These are phyloP conservation scores for Pelagophyceae sp. DNA, from an alignment of 352 stramenopile genomes.

Conservation along the genomic window DNA sequence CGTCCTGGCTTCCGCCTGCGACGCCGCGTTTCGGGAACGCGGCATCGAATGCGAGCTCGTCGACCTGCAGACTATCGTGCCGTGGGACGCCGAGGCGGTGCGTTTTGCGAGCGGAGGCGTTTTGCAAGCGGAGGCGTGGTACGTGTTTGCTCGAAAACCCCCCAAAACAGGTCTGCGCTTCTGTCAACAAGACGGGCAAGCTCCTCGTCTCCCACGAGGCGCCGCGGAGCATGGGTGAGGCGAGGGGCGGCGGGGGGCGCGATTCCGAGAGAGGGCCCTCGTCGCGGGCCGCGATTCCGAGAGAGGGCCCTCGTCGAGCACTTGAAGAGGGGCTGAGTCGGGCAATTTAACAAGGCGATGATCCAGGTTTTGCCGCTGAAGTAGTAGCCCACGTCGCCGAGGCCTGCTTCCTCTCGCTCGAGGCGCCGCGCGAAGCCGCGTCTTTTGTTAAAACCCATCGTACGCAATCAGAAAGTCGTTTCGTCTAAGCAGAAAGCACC, in stretches of 20 bases:
- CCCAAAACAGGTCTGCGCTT: too few species aligned
- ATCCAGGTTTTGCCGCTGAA: conserved; percentile 84
- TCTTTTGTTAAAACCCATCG: too few species aligned
- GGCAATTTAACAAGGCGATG: not conserved
- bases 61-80: conserved; percentile 92
- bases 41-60: conserved; percentile 93
- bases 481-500: too few species aligned
- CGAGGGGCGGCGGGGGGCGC: not conserved
- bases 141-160: too few species aligned
- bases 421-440: too few species aligned
- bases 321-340: not conserved
- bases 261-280: conserved; percentile 8
- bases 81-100: conserved; percentile 89
- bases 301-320: too few species aligned
- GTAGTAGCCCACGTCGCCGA: conserved; percentile 64
- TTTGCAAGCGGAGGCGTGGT: too few species aligned
- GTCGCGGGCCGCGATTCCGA: too few species aligned
- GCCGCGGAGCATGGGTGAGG: conserved; percentile 58
- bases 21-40: conserved; percentile 67
- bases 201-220: conserved; percentile 93
- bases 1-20: conserved; percentile 48
- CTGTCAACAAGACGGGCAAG: conserved; percentile 91
- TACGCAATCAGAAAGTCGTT: too few species aligned
- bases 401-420: conserved; percentile 86
- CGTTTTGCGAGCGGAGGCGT: too few species aligned